A percentile compares a stretch with the other conserved stretches of the same genome.
phyloP scores from a whole-genome alignment of 2,329 filamentous ascomycete species.

The Pseudogymnoascus verrucosus region DNA sequence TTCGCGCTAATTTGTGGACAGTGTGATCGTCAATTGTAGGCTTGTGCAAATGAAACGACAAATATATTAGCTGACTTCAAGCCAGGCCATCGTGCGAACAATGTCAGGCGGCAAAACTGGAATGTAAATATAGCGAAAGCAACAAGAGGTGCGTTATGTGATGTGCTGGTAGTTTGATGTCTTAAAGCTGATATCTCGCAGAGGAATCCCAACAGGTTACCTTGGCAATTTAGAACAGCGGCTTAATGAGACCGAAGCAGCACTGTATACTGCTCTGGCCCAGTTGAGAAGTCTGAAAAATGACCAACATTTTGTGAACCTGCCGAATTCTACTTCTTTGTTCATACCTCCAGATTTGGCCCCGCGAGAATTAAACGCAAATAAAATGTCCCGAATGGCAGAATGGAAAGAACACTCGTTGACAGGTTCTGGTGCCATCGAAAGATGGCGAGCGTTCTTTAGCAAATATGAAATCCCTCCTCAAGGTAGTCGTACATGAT shows the following conservation, averaged over 20 bases:
- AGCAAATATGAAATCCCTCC: background rate
- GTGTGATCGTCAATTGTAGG: background rate
- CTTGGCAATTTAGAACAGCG: conserved; percentile 33
- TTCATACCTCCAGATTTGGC: background rate
- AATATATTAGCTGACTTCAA: conserved; percentile 19
- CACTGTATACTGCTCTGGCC: conserved; percentile 21
- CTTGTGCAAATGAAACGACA: background rate
- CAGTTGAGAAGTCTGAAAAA: background rate
- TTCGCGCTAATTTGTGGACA: background rate
- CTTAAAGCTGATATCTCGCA: conserved; percentile 10
- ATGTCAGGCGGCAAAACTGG: background rate
- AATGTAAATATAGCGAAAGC: background rate
- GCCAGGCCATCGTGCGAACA: background rate
- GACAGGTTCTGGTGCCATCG: background rate
- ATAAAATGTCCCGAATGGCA: background rate
- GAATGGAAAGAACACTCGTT: conserved; percentile 11
- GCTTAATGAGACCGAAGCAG: conserved; percentile 26
- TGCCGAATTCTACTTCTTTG: background rate
- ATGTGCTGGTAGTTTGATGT: background rate
- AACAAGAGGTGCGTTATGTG: conserved; percentile 17
- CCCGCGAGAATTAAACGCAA: background rate
- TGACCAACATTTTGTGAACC: background rate
- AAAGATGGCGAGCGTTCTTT: background rate
- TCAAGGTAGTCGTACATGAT: background rate
- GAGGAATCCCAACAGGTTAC: conserved; percentile 33